phyloP scores from a whole-genome alignment of 768 basidiomycete species.

The Holtermanniella nyarrowii region DNA sequence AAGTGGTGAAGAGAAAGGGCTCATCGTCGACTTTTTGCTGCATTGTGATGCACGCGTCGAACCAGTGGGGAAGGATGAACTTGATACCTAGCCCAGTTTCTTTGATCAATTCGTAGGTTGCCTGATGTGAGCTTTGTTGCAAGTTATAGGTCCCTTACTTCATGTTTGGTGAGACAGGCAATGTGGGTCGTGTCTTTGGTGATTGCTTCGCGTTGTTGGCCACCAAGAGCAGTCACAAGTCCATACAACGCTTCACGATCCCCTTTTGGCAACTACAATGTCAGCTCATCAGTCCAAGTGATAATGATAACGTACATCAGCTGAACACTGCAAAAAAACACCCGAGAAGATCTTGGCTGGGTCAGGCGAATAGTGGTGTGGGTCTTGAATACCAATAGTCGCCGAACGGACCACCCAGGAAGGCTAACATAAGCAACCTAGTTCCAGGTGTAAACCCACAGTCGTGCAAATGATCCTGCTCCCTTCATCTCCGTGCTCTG shows the following conservation, averaged over 20 bases:
- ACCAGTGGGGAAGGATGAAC: constrained; percentile 83
- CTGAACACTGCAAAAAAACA: constrained; percentile 55
- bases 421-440: no score
- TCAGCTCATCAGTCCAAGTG: neutral
- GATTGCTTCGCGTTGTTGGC: constrained; percentile 65
- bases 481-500: neutral
- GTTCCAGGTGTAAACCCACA: no score
- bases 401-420: neutral
- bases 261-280: constrained; percentile 46
- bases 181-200: constrained; percentile 83
- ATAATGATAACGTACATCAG: constrained; percentile 53
- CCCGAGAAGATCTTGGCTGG: constrained; percentile 74
- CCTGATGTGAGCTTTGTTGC: neutral
- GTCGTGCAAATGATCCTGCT: neutral
- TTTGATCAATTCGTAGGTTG: constrained; percentile 1
- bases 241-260: constrained; percentile 67
- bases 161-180: constrained; percentile 49
- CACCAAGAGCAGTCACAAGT: constrained; percentile 65
- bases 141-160: constrained; percentile 13
- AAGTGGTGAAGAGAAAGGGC: constrained; percentile 47
- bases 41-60: neutral
- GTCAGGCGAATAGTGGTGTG: constrained; percentile 63
- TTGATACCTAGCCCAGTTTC: constrained; percentile 44
- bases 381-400: neutral
- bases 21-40: constrained; percentile 21